Percentiles rank a stretch among this genome's conserved stretches.
Evolutionary conservation across 1,284 basidiomycete genomes (phyloP).

Genomic region (Tilletia indica): DNA sequence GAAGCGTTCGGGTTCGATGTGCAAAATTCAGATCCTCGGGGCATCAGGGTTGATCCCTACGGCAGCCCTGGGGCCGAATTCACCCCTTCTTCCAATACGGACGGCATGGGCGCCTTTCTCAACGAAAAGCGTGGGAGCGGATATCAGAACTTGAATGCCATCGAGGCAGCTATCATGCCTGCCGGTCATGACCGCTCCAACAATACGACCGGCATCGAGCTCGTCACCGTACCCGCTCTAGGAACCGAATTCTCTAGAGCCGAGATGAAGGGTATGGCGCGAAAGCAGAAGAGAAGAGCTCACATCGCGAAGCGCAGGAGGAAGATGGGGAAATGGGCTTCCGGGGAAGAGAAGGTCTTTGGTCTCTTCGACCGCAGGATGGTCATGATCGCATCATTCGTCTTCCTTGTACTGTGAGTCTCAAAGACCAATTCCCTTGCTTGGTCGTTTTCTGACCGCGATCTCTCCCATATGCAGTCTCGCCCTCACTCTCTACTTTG

Average conservation of each 20-base stretch:
- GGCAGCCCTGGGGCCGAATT: neutral
- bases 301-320: conserved; percentile 29
- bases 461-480: conserved; percentile 19
- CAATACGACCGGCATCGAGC: conserved; percentile 40
- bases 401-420: conserved; percentile 23
- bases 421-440: neutral
- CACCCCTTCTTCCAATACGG: neutral
- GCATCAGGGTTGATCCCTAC: conserved; percentile 24
- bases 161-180: neutral
- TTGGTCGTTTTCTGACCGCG: too few relatives aligned
- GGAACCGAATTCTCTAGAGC: conserved; percentile 45
- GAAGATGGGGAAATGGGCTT: conserved; percentile 32
- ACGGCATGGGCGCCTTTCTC: conserved; percentile 6
- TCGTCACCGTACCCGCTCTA: conserved; percentile 51
- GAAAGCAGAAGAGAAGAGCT: conserved; percentile 25
- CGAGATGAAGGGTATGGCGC: conserved; percentile 40
- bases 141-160: neutral
- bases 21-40: conserved; percentile 39
- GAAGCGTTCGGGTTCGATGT: conserved; percentile 48
- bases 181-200: conserved; percentile 14
- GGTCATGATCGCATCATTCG: conserved; percentile 41
- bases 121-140: conserved; percentile 23
- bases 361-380: conserved; percentile 39
- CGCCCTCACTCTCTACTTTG: conserved; percentile 42
- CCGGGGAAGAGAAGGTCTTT: conserved; percentile 37